Conservation (phyloP, 2,329 filamentous ascomycete genomes). For the Aureobasidium lini region DNA sequence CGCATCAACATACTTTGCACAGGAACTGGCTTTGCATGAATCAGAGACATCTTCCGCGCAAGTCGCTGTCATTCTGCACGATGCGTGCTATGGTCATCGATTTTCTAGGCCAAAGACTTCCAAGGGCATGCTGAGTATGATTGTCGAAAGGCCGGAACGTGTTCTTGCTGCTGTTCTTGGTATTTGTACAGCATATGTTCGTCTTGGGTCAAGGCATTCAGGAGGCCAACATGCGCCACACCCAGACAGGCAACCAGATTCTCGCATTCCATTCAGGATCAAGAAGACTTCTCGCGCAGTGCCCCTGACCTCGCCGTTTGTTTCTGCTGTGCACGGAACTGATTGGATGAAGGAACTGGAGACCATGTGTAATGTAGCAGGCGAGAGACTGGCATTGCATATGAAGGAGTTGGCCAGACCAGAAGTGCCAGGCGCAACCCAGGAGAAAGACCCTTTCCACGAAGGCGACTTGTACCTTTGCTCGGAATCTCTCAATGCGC, state of each 20-base stretch:
- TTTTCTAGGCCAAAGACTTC: slow-evolving; percentile 77
- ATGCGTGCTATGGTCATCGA: slow-evolving; percentile 90
- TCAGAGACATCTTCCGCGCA: slow-evolving; percentile 35
- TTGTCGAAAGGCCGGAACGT: slow-evolving; percentile 89
- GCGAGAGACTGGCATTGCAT: slow-evolving; percentile 65
- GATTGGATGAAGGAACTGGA: slow-evolving; percentile 93
- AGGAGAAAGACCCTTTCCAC: slow-evolving; percentile 63
- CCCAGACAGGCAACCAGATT: slow-evolving; percentile 51
- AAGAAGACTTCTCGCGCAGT: slow-evolving; percentile 68
- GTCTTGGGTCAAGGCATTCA: slow-evolving; percentile 72
- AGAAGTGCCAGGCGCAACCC: slow-evolving; percentile 28
- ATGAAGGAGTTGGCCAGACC: slow-evolving; percentile 67
- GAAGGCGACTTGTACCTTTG: slow-evolving; percentile 89
- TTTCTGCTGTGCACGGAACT: slow-evolving; percentile 83
- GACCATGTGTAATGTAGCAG: slow-evolving; percentile 74
- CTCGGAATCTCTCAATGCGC: slow-evolving; percentile 72
- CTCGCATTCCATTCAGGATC: slow-evolving; percentile 70
- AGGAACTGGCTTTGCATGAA: slow-evolving; percentile 15
- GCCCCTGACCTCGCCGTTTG: slow-evolving; percentile 63
- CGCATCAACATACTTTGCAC: slow-evolving; percentile 37
- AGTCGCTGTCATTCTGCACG: slow-evolving; percentile 79
- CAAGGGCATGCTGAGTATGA: slow-evolving; percentile 62
- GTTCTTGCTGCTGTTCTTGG: slow-evolving; percentile 78
- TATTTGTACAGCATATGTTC: slow-evolving; percentile 78
- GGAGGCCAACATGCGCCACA: slow-evolving; percentile 62